These are phyloP conservation scores for Pleodorina starrii DNA, from an alignment of 139 green algal genomes.

Conservation along the genomic window DNA sequence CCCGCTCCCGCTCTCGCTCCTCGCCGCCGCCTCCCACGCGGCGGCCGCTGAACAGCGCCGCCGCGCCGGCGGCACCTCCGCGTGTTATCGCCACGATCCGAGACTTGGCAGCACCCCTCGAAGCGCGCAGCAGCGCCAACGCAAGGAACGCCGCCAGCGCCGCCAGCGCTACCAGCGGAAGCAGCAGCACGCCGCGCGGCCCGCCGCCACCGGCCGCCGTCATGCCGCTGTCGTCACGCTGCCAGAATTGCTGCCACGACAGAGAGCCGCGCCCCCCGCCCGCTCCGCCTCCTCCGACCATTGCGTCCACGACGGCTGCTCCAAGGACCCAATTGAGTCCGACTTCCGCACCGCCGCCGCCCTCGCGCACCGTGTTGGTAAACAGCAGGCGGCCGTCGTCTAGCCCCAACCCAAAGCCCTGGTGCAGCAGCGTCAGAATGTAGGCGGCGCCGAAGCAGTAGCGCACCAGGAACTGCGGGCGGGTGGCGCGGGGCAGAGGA, in stretches of 20 bases:
- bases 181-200: not conserved
- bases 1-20: not conserved
- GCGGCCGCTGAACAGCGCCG: not conserved
- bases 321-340: slow-evolving; percentile 59
- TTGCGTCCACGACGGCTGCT: slow-evolving; percentile 56
- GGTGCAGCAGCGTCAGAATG: slow-evolving; percentile 64
- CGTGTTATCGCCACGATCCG: not conserved
- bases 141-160: not conserved
- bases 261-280: too few relatives aligned
- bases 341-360: not conserved
- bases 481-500: too few relatives aligned
- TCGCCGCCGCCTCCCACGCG: not conserved
- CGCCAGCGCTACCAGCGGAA: slow-evolving; percentile 10
- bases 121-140: not conserved
- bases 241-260: not conserved
- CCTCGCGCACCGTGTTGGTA: slow-evolving; percentile 59
- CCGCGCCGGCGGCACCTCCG: not conserved
- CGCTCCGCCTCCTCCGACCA: slow-evolving; percentile 5
- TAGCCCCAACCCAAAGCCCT: slow-evolving; percentile 58
- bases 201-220: too few relatives aligned
- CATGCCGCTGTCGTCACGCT: not conserved
- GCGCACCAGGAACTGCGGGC: slow-evolving; percentile 57
- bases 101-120: not conserved
- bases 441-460: slow-evolving; percentile 76
- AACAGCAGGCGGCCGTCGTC: slow-evolving; percentile 56